Evolutionary conservation across 306 rosid genomes (phyloP).

Genomic region (Sphenostylis stenocarpa): DNA sequence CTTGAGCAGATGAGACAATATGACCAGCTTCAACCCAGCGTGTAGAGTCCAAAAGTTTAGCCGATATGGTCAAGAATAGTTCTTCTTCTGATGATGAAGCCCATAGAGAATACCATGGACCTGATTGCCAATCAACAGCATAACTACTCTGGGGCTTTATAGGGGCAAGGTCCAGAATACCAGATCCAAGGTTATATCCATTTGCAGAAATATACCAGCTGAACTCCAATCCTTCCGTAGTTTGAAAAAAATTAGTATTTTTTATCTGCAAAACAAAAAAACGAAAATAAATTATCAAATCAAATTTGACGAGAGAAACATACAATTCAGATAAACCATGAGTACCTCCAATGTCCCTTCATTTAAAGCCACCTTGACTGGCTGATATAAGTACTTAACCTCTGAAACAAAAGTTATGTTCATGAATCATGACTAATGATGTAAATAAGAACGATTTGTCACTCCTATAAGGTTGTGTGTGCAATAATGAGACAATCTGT

Average conservation of each 20-base stretch:
- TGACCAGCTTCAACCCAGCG: slow-evolving; percentile 91
- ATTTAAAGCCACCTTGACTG: slow-evolving; percentile 65
- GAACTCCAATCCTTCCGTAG: slow-evolving; percentile 79
- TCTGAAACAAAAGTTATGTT: slow-evolving; percentile 58
- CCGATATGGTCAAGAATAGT: slow-evolving; percentile 55
- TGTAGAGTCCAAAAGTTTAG: slow-evolving; percentile 66
- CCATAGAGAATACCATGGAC: slow-evolving; percentile 79
- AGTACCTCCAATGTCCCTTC: slow-evolving; percentile 68
- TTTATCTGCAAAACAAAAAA: slow-evolving; percentile 56
- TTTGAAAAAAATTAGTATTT: slow-evolving; percentile 70
- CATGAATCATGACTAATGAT: background rate
- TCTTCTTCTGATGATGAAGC: slow-evolving; percentile 61
- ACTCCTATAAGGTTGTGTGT: background rate
- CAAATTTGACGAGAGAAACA: slow-evolving; percentile 13
- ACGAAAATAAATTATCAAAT: slow-evolving; percentile 2
- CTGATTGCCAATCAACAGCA: slow-evolving; percentile 58
- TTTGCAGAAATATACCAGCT: slow-evolving; percentile 79
- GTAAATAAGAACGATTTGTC: background rate
- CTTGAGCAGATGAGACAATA: slow-evolving; percentile 71
- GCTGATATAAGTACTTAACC: slow-evolving; percentile 84
- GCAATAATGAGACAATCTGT: background rate
- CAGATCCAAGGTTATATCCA: slow-evolving; percentile 71
- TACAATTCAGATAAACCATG: background rate
- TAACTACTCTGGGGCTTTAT: slow-evolving; percentile 66
- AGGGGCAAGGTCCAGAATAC: slow-evolving; percentile 56